Conservation (phyloP, 768 basidiomycete genomes). For the Mycena haematopus region DNA sequence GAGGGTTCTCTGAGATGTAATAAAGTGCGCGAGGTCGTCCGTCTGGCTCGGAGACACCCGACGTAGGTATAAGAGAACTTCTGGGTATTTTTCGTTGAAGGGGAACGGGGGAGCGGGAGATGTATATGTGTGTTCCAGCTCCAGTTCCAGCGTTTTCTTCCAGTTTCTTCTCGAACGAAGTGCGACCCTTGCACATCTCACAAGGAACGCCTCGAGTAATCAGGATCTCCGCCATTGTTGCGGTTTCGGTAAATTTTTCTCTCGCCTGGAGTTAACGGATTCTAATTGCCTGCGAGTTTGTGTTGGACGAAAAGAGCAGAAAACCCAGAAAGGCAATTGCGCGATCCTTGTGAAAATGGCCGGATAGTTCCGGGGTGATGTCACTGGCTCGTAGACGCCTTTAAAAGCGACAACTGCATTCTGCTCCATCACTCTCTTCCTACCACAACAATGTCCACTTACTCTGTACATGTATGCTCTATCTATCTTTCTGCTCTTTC, state of each 20-base stretch:
- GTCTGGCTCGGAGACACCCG: conserved; percentile 3
- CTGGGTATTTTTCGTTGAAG: too few species aligned
- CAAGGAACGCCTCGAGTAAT: neutral
- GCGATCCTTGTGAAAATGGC: neutral
- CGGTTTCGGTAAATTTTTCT: too few species aligned
- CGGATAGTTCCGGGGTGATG: neutral
- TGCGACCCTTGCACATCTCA: too few species aligned
- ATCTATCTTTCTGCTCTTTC: neutral
- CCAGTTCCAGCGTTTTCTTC: too few species aligned
- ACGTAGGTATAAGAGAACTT: too few species aligned
- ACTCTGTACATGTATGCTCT: conserved; percentile 52
- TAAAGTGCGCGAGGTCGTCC: conserved; percentile 9
- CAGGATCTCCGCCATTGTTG: too few species aligned
- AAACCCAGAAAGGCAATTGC: neutral
- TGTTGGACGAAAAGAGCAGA: neutral
- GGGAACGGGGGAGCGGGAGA: too few species aligned
- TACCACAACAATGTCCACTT: conserved; percentile 41
- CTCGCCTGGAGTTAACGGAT: too few species aligned
- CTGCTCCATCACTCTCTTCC: conserved; percentile 2
- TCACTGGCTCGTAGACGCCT: neutral
- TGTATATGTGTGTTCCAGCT: too few species aligned
- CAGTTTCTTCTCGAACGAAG: too few species aligned
- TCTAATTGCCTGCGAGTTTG: too few species aligned
- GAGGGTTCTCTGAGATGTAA: too few species aligned
- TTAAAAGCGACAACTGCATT: neutral